Conservation (phyloP, 495 filamentous ascomycete genomes). For the Hyaloscypha finlandica region DNA sequence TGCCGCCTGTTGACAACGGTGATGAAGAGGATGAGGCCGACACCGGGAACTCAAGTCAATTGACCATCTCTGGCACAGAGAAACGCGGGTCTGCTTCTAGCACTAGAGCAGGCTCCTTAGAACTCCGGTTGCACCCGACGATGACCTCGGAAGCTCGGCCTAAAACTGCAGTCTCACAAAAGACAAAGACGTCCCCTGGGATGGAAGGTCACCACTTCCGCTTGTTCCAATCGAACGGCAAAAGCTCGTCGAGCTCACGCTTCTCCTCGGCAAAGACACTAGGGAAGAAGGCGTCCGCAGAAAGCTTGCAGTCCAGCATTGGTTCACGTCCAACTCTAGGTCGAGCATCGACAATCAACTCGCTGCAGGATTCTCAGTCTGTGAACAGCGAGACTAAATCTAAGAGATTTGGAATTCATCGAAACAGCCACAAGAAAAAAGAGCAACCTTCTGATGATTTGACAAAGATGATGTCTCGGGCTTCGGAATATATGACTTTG, state of each 20-base stretch:
- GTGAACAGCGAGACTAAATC: slow-evolving; percentile 46
- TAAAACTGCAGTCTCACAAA: slow-evolving; percentile 39
- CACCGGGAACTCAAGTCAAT: slow-evolving; percentile 1
- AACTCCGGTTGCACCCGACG: slow-evolving; percentile 77
- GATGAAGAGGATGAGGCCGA: slow-evolving; percentile 53
- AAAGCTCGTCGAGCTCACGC: slow-evolving; percentile 30
- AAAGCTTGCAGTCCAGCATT: slow-evolving; percentile 59
- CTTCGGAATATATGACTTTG: slow-evolving; percentile 96
- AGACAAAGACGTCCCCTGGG: slow-evolving; percentile 45
- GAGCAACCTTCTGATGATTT: slow-evolving; percentile 76
- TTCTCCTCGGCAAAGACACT: slow-evolving; percentile 40
- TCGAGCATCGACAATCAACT: slow-evolving; percentile 50
- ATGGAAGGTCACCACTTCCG: slow-evolving; percentile 48
- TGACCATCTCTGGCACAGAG: slow-evolving; percentile 3
- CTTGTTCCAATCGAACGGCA: slow-evolving; percentile 48
- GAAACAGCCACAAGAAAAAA: slow-evolving; percentile 53
- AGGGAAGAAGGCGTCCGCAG: slow-evolving; percentile 65
- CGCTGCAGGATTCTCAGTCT: slow-evolving; percentile 42
- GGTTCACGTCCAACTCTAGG: slow-evolving; percentile 47
- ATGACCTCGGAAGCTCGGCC: slow-evolving; percentile 60
- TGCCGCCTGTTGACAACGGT: slow-evolving; percentile 47
- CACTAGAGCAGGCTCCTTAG: slow-evolving; percentile 67
- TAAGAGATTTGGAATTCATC: slow-evolving; percentile 55
- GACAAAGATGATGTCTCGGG: slow-evolving; percentile 96
- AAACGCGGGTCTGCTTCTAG: slow-evolving; percentile 28